A percentile compares a stretch with the other conserved stretches of the same genome.
phyloP scores from a whole-genome alignment of 2,329 filamentous ascomycete genomes.

The Penicillium nordicum region DNA sequence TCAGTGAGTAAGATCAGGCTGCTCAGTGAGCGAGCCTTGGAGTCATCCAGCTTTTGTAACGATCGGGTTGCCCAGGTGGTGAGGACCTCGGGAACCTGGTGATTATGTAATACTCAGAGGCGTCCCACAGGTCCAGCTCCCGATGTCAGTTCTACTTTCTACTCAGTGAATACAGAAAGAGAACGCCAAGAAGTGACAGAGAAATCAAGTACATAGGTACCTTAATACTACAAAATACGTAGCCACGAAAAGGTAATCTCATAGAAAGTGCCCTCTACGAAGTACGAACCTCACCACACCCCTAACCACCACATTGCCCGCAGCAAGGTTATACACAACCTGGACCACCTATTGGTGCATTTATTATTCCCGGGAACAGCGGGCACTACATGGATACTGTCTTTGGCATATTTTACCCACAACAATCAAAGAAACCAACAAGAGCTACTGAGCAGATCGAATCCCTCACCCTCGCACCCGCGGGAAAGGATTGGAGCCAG shows the following conservation, averaged over 20 bases:
- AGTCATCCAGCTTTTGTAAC: too few species aligned
- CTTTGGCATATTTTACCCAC: not conserved
- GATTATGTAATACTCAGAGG: too few species aligned
- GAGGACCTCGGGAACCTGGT: too few species aligned
- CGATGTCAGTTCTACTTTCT: too few species aligned
- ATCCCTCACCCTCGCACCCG: not conserved
- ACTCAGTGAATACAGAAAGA: too few species aligned
- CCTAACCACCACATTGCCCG: not conserved
- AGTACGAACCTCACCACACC: not conserved
- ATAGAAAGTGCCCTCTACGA: too few species aligned
- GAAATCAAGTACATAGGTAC: too few species aligned
- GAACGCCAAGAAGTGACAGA: too few species aligned
- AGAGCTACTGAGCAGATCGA: not conserved
- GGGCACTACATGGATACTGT: not conserved
- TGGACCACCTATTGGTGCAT: not conserved
- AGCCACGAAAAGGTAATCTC: not conserved
- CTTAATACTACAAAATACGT: not conserved
- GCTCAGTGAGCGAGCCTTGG: too few species aligned
- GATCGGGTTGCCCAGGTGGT: too few species aligned
- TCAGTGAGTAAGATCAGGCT: too few species aligned
- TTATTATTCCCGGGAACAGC: not conserved
- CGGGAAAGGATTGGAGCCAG: not conserved
- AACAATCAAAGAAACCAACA: not conserved
- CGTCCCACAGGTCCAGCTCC: too few species aligned
- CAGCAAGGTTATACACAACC: not conserved